phyloP scores from a whole-genome alignment of 768 basidiomycete species.

The Boletus coccyginus region DNA sequence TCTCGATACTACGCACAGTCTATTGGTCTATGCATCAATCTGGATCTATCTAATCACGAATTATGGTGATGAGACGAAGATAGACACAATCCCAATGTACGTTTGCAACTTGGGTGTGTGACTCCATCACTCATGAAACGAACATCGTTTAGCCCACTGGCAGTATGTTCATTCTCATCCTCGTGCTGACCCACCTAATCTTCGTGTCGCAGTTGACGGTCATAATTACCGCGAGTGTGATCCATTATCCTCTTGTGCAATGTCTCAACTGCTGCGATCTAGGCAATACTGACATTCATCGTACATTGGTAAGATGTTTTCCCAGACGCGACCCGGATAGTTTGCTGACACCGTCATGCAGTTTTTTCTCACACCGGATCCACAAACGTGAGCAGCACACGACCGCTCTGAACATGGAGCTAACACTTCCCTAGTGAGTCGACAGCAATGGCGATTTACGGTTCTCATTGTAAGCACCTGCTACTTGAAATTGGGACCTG shows the following conservation, averaged over 20 bases:
- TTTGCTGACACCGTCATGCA: background rate
- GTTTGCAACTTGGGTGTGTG: background rate
- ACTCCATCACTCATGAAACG: background rate
- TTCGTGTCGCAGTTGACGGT: conserved; percentile 23
- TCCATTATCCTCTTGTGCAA: background rate
- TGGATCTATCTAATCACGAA: conserved; percentile 44
- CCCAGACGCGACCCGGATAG: background rate
- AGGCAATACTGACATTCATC: conserved; percentile 47
- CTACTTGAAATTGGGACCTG: background rate
- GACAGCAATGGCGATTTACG: conserved; percentile 30
- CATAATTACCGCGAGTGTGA: conserved; percentile 28
- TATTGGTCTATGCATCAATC: conserved; percentile 38
- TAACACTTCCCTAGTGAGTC: conserved; percentile 23
- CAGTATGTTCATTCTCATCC: conserved; percentile 16
- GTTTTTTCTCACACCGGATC: conserved; percentile 13
- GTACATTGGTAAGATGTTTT: conserved; percentile 45
- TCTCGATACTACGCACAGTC: conserved; percentile 41
- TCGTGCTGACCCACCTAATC: background rate
- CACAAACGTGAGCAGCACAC: conserved; percentile 9
- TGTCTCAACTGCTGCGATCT: conserved; percentile 23
- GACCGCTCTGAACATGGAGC: background rate
- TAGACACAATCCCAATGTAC: conserved; percentile 48
- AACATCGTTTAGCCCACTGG: conserved; percentile 19
- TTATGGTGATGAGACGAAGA: conserved; percentile 38
- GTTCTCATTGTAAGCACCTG: conserved; percentile 33